Base-by-base conservation (phyloP, 768 basidiomycete species). In the Pulveroboletus sp. region DNA sequence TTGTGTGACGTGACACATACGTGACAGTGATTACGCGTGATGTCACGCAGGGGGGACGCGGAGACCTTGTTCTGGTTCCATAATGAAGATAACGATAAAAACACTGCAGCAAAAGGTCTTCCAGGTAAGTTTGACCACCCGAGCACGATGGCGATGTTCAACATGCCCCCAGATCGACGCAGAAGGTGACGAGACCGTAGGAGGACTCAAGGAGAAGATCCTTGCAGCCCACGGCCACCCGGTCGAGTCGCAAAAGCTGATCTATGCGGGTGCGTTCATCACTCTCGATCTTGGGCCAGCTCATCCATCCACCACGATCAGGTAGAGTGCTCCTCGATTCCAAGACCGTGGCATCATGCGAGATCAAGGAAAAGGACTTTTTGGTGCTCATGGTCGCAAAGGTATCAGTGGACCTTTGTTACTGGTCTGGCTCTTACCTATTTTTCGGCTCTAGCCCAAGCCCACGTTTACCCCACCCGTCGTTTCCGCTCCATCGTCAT, bases 381-480 rank as follows among this genome's bases (percentile, higher is more conserved):
- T 73, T 98, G 51, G 97, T 99, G n/a, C 82, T 99, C 36, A 99
- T 98, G 95, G 90, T 97, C 29, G 82, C 93, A 43, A 98, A 97
- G 83, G 94, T 94, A 53, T 47, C 38, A 31, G 37, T 43, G 73
- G 37, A 33, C 19, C 29, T 17, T n/a, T 45, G 45, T 20, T 25
- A 20, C 31, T 33, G 19, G 35, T 10, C 34, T 13, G 43, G 11
- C 32, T 29, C 47, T 57, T 21, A 58, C 39, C 46, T 29, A 25
- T 13, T 5, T 27, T 45, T 45, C 25, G 40, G 43, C 29, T 45
- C 34, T 43, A 86, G 84, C 84, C 80, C 33, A 86, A 84, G 58
- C 70, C 81, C 8, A 68, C 64, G 2, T 67, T 70, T 11, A 51
- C 71, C 19, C 50, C 69, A 0, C 53, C 65, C 17, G 21, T 47